phyloP scores from a whole-genome alignment of 2,329 filamentous ascomycete species.

The Fusarium coffeatum region DNA sequence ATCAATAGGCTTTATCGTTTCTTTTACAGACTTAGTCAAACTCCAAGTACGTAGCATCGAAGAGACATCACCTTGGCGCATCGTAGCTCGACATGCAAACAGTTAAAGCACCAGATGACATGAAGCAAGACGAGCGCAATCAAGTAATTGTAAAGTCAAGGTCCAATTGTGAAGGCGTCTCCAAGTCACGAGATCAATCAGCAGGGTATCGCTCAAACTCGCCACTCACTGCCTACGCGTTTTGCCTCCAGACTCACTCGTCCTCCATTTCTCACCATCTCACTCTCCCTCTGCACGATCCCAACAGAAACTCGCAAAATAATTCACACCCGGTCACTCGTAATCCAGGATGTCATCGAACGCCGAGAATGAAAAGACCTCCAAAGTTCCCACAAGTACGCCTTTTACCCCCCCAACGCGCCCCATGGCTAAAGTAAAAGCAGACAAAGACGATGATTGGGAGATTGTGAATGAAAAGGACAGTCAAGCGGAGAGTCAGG shows the following conservation, averaged over 20 bases:
- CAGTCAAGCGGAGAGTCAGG: accelerated
- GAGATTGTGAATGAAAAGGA: conserved; percentile 15
- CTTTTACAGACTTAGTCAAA: not conserved
- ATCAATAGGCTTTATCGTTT: not conserved
- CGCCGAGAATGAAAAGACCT: not conserved
- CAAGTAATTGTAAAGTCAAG: not conserved
- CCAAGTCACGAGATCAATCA: not conserved
- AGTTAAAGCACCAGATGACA: not conserved
- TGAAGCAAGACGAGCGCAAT: not conserved
- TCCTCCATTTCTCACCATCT: not conserved
- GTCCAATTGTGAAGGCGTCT: not conserved
- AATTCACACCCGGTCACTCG: not conserved
- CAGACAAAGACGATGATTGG: conserved; percentile 16
- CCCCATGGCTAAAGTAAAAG: not conserved
- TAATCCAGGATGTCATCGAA: not conserved
- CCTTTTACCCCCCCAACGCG: not conserved
- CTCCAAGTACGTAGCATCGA: not conserved
- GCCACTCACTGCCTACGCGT: not conserved
- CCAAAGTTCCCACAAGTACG: not conserved
- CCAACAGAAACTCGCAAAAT: too few relatives aligned
- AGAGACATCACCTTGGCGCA: not conserved
- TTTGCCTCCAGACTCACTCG: not conserved
- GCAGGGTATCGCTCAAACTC: not conserved
- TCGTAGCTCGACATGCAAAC: not conserved
- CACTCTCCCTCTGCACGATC: too few relatives aligned